Conservation (phyloP, 345 rosid species). For the Corchorus capsularis region DNA sequence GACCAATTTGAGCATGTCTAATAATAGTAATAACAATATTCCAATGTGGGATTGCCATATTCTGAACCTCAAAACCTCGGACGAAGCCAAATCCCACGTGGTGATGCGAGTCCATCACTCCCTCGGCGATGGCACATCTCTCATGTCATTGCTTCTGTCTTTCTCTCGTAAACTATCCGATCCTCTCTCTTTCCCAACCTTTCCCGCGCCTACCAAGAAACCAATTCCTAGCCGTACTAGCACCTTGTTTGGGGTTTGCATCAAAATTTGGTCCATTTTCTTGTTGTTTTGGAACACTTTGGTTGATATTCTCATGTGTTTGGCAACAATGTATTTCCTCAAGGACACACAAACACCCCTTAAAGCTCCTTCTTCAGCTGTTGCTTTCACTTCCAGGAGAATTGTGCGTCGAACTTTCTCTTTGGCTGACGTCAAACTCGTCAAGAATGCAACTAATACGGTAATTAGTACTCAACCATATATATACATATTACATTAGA, state of each 20-base stretch:
- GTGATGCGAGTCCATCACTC: constrained; percentile 47
- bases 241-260: neutral
- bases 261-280: constrained; percentile 6
- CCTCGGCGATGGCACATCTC: constrained; percentile 41
- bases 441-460: constrained; percentile 31
- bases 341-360: constrained; percentile 38
- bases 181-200: neutral
- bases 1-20: constrained; percentile 27
- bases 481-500: too few relatives aligned
- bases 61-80: constrained; percentile 34
- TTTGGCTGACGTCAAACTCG: constrained; percentile 39
- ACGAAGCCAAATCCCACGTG: constrained; percentile 33
- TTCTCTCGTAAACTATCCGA: constrained; percentile 7
- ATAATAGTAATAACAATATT: neutral
- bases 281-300: constrained; percentile 30
- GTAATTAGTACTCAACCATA: constrained; percentile 15
- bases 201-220: neutral
- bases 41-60: constrained; percentile 53
- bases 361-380: constrained; percentile 22
- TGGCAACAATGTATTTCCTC: constrained; percentile 27
- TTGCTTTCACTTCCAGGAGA: constrained; percentile 28
- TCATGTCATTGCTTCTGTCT: constrained; percentile 44
- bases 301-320: constrained; percentile 28
- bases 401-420: constrained; percentile 33
- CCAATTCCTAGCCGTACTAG: neutral